Base-by-base conservation (phyloP, 352 stramenopile species). In the Globisporangium middletonii region DNA sequence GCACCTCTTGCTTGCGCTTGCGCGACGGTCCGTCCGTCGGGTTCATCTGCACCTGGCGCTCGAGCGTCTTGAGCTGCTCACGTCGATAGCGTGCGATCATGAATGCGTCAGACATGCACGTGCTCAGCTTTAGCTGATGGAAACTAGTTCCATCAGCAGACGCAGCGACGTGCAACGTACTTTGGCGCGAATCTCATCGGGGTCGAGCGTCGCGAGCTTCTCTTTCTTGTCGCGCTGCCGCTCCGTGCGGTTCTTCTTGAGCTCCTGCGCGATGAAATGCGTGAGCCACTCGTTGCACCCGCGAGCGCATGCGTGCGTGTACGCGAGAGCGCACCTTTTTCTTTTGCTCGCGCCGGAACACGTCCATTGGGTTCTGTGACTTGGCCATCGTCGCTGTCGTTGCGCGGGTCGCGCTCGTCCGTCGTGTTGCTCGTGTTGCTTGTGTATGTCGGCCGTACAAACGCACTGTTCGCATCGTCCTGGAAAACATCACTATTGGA, bases 331-430 rank as follows among this genome's bases (percentile, higher is more conserved):
- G 48, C 35, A 70, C 74, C 62, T 91, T 91, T 62, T 91, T 91
- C 75, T 91, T 91, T 69, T 91, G 79, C 60, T 89, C 81, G 49
- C 77, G 70, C 52, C 79, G 77, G 55, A 75, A 91, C 59, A 71
- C 70, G 58, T 91, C 81, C 76, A 91, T 86, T 33, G 81, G 76
- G 56, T 88, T 91, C 50, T 72, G 49, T 45, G 77, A 69, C 75
- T 79, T 81, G 50, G 64, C 75, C 79, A 91, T 88, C 49, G 58
- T 55, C 42, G 30, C 7, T 8, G 30, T 35, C 30, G 30, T 8
- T 8, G 30, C 30, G 30, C 30, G 30, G 30, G 30, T 35, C 30
- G 30, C 30, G 30, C 30, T 35, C 3, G 30, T 35, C 30, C 23
- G 23, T 23, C 23, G 23, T 23, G 23, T 23, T 23, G 23, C 23